phyloP scores from a whole-genome alignment of 805 yeast species.

The Yarrowia phangngaensis region DNA sequence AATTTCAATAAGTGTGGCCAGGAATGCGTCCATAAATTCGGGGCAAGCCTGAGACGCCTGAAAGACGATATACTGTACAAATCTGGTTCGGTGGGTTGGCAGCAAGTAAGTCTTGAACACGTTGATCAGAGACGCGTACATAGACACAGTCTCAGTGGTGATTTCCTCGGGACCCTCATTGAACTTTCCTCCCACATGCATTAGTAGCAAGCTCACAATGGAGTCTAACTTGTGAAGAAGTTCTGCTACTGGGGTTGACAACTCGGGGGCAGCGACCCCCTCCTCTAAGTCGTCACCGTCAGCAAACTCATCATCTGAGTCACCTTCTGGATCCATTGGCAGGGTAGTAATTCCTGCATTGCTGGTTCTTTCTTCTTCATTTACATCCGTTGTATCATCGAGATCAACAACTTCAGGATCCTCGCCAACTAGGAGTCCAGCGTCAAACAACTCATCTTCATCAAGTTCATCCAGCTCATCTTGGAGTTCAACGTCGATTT shows the following conservation, averaged over 20 bases:
- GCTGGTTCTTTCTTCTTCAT: conserved; percentile 38
- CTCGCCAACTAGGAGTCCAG: conserved; percentile 1
- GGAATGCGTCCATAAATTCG: conserved; percentile 77
- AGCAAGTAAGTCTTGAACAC: conserved; percentile 76
- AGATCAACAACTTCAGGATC: conserved; percentile 31
- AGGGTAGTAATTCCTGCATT: too few relatives aligned
- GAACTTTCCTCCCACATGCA: conserved; percentile 49
- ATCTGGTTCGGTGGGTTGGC: conserved; percentile 88
- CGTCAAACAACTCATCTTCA: conserved; percentile 46
- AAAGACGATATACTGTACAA: conserved; percentile 80
- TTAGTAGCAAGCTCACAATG: conserved; percentile 56
- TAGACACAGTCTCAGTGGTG: conserved; percentile 59
- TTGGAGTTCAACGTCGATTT: conserved; percentile 87
- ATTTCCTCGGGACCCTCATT: conserved; percentile 45
- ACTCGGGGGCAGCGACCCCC: conserved; percentile 38
- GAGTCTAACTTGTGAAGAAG: conserved; percentile 70
- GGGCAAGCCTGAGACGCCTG: conserved; percentile 75
- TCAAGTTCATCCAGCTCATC: conserved; percentile 78
- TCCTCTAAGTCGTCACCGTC: conserved; percentile 39
- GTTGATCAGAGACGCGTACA: conserved; percentile 70
- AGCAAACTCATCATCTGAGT: conserved; percentile 38
- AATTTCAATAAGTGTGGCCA: conserved; percentile 76
- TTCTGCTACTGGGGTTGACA: conserved; percentile 36
- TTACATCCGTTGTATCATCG: conserved; percentile 32
- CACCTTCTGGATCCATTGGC: too few relatives aligned